Conservation (phyloP, 2,329 filamentous ascomycete species). For the Botrytis elliptica region DNA sequence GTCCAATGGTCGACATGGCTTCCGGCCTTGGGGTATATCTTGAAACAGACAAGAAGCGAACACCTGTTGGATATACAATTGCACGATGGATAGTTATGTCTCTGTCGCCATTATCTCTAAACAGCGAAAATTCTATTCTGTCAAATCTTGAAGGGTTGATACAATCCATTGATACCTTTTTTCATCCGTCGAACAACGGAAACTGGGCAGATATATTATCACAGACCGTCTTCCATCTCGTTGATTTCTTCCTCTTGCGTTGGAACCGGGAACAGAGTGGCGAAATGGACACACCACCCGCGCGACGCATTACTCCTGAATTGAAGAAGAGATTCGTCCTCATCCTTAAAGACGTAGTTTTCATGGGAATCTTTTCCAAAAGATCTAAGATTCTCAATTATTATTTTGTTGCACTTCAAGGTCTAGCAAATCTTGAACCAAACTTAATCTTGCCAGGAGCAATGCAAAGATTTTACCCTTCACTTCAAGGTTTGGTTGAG, state of each 20-base stretch:
- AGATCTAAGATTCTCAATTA: conserved; percentile 88
- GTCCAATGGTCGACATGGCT: conserved; percentile 72
- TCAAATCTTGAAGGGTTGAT: conserved; percentile 86
- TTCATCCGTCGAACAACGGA: conserved; percentile 95
- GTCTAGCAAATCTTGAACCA: conserved; percentile 86
- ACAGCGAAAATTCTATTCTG: conserved; percentile 75
- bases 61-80: conserved; percentile 87
- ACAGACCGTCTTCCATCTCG: conserved; percentile 87
- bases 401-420: conserved; percentile 86
- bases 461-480: conserved; percentile 93
- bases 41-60: conserved; percentile 90
- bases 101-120: conserved; percentile 77
- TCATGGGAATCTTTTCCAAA: conserved; percentile 98
- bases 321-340: conserved; percentile 87
- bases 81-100: conserved; percentile 93
- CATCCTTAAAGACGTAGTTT: conserved; percentile 86
- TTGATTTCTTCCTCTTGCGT: conserved; percentile 94
- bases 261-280: conserved; percentile 95
- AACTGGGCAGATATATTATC: conserved; percentile 86
- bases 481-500: conserved; percentile 93
- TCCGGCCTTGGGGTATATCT: conserved; percentile 82
- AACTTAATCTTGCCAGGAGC: conserved; percentile 89
- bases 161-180: conserved; percentile 96
- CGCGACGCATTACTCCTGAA: conserved; percentile 75
- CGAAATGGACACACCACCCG: conserved; percentile 81